Conservation (phyloP, 2,329 filamentous ascomycete genomes). For the Alternaria sp. region DNA sequence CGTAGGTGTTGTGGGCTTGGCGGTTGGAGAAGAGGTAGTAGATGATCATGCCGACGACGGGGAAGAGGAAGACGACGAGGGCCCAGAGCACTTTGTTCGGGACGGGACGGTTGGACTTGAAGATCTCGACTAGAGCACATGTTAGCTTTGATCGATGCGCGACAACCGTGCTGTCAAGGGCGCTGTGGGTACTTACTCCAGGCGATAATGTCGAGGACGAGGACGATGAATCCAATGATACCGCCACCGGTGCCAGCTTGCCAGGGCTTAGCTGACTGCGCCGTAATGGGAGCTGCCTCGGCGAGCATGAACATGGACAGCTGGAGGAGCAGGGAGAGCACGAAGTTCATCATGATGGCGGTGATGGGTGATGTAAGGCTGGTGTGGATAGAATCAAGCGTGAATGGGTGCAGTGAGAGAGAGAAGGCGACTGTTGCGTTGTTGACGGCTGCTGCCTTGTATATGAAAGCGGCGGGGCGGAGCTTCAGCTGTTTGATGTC, state of each 20-base stretch:
- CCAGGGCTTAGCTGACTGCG: constrained; percentile 55
- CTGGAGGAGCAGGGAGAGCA: constrained; percentile 58
- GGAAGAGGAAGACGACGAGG: constrained; percentile 69
- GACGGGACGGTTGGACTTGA: constrained; percentile 67
- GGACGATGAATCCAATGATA: constrained; percentile 65
- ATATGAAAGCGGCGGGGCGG: constrained; percentile 14
- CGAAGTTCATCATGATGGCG: constrained; percentile 41
- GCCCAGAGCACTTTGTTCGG: constrained; percentile 68
- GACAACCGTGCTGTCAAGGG: not conserved
- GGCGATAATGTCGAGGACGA: constrained; percentile 68
- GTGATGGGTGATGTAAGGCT: not conserved
- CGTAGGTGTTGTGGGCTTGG: constrained; percentile 63
- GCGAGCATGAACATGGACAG: constrained; percentile 59
- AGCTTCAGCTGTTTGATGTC: constrained; percentile 5
- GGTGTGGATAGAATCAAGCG: not conserved
- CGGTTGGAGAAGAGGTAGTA: constrained; percentile 72
- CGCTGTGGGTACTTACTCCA: constrained; percentile 58
- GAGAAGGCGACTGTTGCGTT: not conserved
- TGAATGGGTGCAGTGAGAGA: not conserved
- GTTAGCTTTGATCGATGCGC: constrained; percentile 21
- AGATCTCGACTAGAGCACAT: constrained; percentile 62
- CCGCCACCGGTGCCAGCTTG: constrained; percentile 68
- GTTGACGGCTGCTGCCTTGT: constrained; percentile 17
- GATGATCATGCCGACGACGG: constrained; percentile 65
- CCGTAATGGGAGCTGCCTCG: constrained; percentile 56